Base-by-base conservation (phyloP, 495 filamentous ascomycete species). In the Cenococcum geophilum region DNA sequence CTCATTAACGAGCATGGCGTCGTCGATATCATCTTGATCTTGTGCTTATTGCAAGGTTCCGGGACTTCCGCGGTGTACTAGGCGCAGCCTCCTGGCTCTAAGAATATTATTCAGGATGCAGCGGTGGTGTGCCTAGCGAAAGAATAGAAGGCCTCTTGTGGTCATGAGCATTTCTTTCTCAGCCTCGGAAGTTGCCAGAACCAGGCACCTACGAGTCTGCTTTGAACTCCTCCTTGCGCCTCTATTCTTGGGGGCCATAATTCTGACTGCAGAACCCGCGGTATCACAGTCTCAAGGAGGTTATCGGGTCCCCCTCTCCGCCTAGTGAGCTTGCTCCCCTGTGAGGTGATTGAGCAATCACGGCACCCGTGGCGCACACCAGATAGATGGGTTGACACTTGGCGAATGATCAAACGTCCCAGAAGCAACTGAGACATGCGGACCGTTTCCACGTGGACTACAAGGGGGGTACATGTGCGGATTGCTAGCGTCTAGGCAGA, bases 401-500 rank as follows among this genome's bases (percentile, higher is more conserved):
- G 16, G 53, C n/a, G 16, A 52, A 37, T 35, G 49, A 52, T 5
- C 22, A 16, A 27, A 16, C 4, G 23, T 52, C 49, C 49, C 49
- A 52, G 36, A 11, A 40, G 5, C 6, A 40, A 11, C 61, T 68
- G 55, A 61, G 54, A 61, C 61, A 64, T 55, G 51, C 65, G 58
- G 64, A 60, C 48, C 61, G 56, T 45, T 35, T 42, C 58, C 66
- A 68, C 66, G 66, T 68, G 66, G 58, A 34, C 40, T 27, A n/a
- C n/a, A n/a, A n/a, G n/a, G n/a, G n/a, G n/a, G n/a, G n/a, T n/a
- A n/a, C n/a, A n/a, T n/a, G n/a, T n/a, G n/a, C n/a, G n/a, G n/a
- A n/a, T n/a, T n/a, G n/a, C n/a, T n/a, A n/a, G n/a, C n/a, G n/a
- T n/a, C n/a, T n/a, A n/a, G n/a, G n/a, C n/a, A n/a, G n/a, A n/a